Evolutionary conservation across 1,284 basidiomycete species (phyloP), one percentile per base, ranked within the genome.

Genomic region (Coniophora puteana): DNA sequence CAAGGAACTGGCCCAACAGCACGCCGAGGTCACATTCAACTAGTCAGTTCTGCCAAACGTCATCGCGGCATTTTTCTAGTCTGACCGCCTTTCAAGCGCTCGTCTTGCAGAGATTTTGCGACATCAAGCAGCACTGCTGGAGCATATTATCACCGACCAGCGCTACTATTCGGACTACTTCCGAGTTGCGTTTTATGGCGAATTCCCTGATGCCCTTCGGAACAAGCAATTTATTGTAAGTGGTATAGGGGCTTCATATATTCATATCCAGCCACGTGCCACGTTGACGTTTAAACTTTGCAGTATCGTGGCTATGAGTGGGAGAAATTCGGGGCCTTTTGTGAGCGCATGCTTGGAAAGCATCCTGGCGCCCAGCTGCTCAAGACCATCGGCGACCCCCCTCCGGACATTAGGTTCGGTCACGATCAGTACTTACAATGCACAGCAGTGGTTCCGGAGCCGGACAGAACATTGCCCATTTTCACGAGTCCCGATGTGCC

Each of bases 141-240:
- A 93, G 49, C 84, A 86, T 50, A 93, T 94, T 44, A 82, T 91
- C 20, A 79, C 75, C 5, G 81, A 91, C 35, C 80, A 87, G 49
- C 78, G 92, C 26, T 88, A 89, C 49, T 92, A 91, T 55, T 80
- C 89, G 5, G 89, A 93, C 53, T 97, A 95, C 65, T 99, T 95
- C 72, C 75, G 91, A 36, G 91, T 98, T 11, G 86, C 89, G 4
- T 95, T 93, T 66, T 93, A 85, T 61, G 92, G 92, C n/a, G 83
- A 80, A 50, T 95, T 93, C 69, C 92, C 92, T 1, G 74, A 70
- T 12, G 87, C 88, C 4, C 80, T 93, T 37, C 78, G 87, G 44
- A 80, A 87, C 53, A 93, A 92, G 61, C 86, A 90, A 51, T 94
- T 93, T 63, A 82, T 92, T 47, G 89, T 89, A 63, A 49, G 82